A percentile compares a stretch with the other conserved stretches of the same genome.
phyloP scores from a whole-genome alignment of 139 green algal species.

The Edaphochlamys debaryana region DNA sequence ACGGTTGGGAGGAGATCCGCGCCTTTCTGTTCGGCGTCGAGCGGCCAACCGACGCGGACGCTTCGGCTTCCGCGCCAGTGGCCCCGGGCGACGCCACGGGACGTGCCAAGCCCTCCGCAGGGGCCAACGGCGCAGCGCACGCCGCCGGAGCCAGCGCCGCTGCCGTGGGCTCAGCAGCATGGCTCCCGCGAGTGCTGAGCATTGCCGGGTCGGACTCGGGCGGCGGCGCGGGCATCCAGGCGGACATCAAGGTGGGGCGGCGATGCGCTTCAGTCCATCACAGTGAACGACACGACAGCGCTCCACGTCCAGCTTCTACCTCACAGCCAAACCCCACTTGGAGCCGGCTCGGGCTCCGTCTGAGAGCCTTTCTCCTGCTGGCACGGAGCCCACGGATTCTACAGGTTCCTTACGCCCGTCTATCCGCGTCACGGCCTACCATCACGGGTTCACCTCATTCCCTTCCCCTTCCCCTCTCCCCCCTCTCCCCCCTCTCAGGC shows the following conservation, averaged over 20 bases:
- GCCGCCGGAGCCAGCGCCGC: neutral
- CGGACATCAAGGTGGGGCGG: conserved; percentile 68
- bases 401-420: too few species aligned
- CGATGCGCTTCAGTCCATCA: too few species aligned
- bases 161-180: neutral
- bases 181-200: conserved; percentile 71
- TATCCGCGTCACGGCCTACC: too few species aligned
- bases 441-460: too few species aligned
- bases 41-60: neutral
- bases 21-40: conserved; percentile 61
- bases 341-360: too few species aligned
- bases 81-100: too few species aligned
- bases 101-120: neutral
- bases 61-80: conserved; percentile 3
- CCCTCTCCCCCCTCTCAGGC: conserved; percentile 53
- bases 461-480: neutral
- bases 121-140: neutral
- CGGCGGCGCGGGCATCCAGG: conserved; percentile 95
- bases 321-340: too few species aligned
- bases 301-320: too few species aligned
- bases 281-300: too few species aligned
- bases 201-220: conserved; percentile 95
- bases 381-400: too few species aligned
- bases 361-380: too few species aligned
- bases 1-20: conserved; percentile 60